Evolutionary conservation across 2,329 filamentous ascomycete species (phyloP), one percentile per base, ranked within the genome.

Genomic region (Pseudogymnoascus sp.): DNA sequence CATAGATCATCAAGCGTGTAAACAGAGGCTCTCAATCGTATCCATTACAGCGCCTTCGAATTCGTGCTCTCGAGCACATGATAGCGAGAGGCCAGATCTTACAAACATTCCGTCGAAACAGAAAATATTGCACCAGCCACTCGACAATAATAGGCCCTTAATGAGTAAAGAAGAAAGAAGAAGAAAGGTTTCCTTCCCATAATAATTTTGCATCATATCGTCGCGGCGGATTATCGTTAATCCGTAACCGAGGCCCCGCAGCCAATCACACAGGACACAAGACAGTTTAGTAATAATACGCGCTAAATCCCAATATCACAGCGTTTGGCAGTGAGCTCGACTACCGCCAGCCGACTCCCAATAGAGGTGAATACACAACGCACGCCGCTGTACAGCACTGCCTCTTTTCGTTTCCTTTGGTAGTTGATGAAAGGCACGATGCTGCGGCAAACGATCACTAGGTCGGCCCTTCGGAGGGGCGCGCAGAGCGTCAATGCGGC

Each of bases 101-200:
- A 76, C 75, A 77, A 74, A 70, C 73, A 69, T 62, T 69, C 71
- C 71, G 69, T 68, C 67, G 70, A 71, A 72, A 75, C 71, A 74
- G 71, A 64, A 69, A 69, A 69, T 73, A 8, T 29, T 39, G 58
- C 58, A 59, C 58, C 58, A 59, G 36, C 36, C 31, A 59, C 58
- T 84, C 85, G 84, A 88, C 85, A 87, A 88, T 87, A 88, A 85
- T 84, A 71, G 82, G 81, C 84, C 83, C 81, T 74, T 84, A 78
- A 87, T 85, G 87, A 71, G 77, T 77, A 75, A 74, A 71, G 71
- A 73, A 73, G 72, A 73, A 76, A 78, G 74, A 74, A 77, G 59
- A 70, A 66, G 72, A 72, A 60, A 73, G 71, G 68, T 25, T 25
- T 15, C 44, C 44, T 33, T 55, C 44, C 44, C 44, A 33, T 39